A percentile compares a stretch with the other conserved stretches of the same genome.
Conservation (phyloP, 129 eudicot genomes). For the Sambucus nigra region DNA sequence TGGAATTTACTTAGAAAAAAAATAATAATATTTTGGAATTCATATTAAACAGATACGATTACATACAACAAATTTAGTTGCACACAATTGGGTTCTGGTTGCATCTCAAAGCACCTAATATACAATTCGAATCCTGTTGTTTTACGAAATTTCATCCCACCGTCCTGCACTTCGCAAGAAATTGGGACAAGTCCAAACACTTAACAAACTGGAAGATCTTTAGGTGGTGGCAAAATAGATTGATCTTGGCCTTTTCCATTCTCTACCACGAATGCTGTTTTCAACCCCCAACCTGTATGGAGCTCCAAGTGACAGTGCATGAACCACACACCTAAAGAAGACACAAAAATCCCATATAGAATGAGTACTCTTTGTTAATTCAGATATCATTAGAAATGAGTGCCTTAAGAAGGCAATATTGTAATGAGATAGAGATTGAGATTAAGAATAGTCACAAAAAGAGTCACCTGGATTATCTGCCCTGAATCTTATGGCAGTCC, state of each 20-base stretch:
- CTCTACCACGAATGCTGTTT: conserved; percentile 52
- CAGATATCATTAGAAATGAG: not conserved
- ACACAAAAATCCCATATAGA: not conserved
- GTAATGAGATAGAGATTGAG: not conserved
- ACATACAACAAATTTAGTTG: no score
- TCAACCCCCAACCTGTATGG: conserved; percentile 66
- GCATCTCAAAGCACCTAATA: no score
- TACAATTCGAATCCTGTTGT: no score
- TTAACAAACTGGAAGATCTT: no score
- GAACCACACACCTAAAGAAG: conserved; percentile 53
- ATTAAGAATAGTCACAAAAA: no score
- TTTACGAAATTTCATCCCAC: no score
- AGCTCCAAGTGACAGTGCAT: conserved; percentile 65
- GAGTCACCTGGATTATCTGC: conserved; percentile 69
- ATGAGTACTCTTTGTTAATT: not conserved
- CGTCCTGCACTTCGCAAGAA: no score
- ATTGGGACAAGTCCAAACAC: no score
- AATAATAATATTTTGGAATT: no score
- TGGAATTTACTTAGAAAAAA: no score
- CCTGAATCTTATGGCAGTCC: conserved; percentile 60
- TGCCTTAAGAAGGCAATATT: not conserved
- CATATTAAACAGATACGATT: no score
- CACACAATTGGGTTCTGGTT: no score
- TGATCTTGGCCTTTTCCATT: conserved; percentile 44
- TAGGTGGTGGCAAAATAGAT: conserved; percentile 48